Percentiles rank a stretch among this genome's conserved stretches.
These are phyloP conservation scores for Kuraishia floccosa DNA, from an alignment of 805 yeast species.

Conservation along the genomic window DNA sequence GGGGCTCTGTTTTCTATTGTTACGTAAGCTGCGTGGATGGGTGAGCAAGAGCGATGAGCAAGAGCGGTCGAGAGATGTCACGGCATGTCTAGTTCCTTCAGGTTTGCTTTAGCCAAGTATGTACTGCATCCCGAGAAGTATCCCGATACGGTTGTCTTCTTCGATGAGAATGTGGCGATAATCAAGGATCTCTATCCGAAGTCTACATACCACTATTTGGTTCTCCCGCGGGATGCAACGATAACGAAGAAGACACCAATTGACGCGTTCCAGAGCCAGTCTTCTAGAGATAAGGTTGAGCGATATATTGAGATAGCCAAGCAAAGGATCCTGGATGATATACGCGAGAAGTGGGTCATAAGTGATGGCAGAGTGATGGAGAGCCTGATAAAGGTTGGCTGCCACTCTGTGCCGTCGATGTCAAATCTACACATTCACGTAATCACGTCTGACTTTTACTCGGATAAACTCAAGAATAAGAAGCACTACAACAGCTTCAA, in stretches of 20 bases:
- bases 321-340: no score
- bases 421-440: conserved; percentile 65
- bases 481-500: conserved; percentile 66
- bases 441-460: conserved; percentile 50
- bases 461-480: conserved; percentile 42
- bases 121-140: conserved; percentile 31
- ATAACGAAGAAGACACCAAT: conserved; percentile 40
- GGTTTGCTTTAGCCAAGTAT: conserved; percentile 34
- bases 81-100: conserved; percentile 19
- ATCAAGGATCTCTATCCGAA: conserved; percentile 57
- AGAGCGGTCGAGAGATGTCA: no score
- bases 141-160: conserved; percentile 26
- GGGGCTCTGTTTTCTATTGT: no score
- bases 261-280: conserved; percentile 27
- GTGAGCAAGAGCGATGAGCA: no score
- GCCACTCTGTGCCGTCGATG: conserved; percentile 65
- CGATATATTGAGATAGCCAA: conserved; percentile 26
- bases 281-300: conserved; percentile 15
- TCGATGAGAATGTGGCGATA: conserved; percentile 43
- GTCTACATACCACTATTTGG: conserved; percentile 43
- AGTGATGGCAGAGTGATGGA: conserved; percentile 17
- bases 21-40: no score
- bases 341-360: conserved; percentile 7
- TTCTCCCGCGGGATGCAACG: conserved; percentile 39
- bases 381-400: conserved; percentile 37